Percentiles rank a stretch among this genome's conserved stretches.
Conservation (phyloP, 768 basidiomycete species). For the Russula olivacea region DNA sequence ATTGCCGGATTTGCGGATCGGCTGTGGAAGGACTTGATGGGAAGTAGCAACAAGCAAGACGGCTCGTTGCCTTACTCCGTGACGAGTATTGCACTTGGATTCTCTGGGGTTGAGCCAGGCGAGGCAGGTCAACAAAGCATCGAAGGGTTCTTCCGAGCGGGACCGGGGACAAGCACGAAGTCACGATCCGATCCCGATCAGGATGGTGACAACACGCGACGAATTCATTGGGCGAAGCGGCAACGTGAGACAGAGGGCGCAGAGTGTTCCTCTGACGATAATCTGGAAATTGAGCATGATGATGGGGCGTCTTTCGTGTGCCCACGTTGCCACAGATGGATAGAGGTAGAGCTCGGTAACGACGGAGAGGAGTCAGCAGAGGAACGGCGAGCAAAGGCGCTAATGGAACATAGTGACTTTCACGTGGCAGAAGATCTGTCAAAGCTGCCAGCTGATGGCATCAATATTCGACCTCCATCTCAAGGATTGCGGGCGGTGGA, state of each 20-base stretch:
- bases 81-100: constrained; percentile 64
- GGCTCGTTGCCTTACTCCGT: constrained; percentile 50
- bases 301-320: constrained; percentile 2
- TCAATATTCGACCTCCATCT: not conserved
- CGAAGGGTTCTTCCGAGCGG: constrained; percentile 70
- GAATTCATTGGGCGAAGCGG: constrained; percentile 25
- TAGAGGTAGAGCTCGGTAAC: constrained; percentile 26
- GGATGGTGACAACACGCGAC: not conserved
- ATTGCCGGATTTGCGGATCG: constrained; percentile 72
- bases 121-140: constrained; percentile 83
- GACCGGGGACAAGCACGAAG: constrained; percentile 29
- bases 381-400: constrained; percentile 27
- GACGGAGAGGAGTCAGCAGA: constrained; percentile 29
- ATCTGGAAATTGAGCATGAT: not conserved
- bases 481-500: constrained; percentile 21
- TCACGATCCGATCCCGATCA: not conserved
- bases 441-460: constrained; percentile 34
- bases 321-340: constrained; percentile 8
- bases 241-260: constrained; percentile 18
- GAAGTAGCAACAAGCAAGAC: constrained; percentile 31
- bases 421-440: constrained; percentile 82
- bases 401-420: constrained; percentile 82
- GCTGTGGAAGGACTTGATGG: constrained; percentile 85
- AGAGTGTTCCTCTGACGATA: constrained; percentile 4
- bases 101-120: constrained; percentile 68